Evolutionary conservation across 2,329 filamentous ascomycete genomes (phyloP).

Genomic region (Microsporum ferrugineum): DNA sequence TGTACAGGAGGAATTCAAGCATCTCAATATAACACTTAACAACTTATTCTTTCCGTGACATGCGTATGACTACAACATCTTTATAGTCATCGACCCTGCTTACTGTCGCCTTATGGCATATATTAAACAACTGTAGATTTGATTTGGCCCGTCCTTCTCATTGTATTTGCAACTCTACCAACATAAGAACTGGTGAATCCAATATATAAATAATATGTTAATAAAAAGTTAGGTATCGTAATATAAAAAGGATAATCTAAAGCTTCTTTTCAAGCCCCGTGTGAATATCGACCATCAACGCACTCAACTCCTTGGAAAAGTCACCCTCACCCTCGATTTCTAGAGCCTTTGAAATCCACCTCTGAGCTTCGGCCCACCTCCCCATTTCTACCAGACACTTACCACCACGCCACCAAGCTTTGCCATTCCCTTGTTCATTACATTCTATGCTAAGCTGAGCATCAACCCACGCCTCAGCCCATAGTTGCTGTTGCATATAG

Average conservation of each 20-base stretch:
- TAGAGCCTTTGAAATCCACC: constrained; percentile 64
- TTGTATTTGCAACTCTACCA: not conserved
- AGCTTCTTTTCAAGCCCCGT: constrained; percentile 46
- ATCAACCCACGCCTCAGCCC: constrained; percentile 79
- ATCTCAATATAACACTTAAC: not conserved
- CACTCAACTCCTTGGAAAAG: constrained; percentile 44
- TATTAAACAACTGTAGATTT: no score
- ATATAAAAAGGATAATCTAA: not conserved
- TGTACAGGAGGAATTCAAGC: no score
- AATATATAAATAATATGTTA: not conserved
- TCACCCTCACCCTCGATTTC: constrained; percentile 60
- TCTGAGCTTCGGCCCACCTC: constrained; percentile 64
- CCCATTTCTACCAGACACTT: constrained; percentile 87
- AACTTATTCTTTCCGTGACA: not conserved
- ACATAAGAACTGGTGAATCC: not conserved
- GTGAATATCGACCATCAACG: constrained; percentile 49
- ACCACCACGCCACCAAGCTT: constrained; percentile 86
- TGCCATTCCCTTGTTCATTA: constrained; percentile 75
- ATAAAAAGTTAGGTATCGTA: not conserved
- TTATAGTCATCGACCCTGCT: no score
- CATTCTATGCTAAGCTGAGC: constrained; percentile 81
- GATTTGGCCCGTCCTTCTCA: not conserved
- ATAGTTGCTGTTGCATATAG: constrained; percentile 68
- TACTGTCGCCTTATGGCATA: no score
- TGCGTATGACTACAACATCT: not conserved